Evolutionary conservation across 768 basidiomycete species (phyloP).

Genomic region (Leccinum uliginosum): DNA sequence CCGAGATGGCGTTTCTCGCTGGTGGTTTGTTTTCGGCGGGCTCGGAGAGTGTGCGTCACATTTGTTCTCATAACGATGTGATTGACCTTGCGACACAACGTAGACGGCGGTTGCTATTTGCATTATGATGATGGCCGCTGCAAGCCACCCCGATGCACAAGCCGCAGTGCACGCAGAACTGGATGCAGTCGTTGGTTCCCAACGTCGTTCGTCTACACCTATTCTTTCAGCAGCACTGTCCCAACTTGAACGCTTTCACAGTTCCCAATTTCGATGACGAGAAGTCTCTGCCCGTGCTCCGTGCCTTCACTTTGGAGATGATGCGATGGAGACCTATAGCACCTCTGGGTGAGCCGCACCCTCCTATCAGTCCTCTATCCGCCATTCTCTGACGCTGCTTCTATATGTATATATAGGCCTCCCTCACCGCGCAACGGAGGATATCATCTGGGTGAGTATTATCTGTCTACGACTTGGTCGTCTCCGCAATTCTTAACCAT

Average conservation of each 20-base stretch:
- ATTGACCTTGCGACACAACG: background rate
- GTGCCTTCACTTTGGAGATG: conserved; percentile 33
- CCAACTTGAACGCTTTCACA: conserved; percentile 2
- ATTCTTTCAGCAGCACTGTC: background rate
- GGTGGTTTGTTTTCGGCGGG: conserved; percentile 58
- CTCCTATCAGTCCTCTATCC: background rate
- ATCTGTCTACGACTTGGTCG: background rate
- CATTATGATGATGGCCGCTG: conserved; percentile 44
- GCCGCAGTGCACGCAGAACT: conserved; percentile 47
- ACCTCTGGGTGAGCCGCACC: conserved; percentile 15
- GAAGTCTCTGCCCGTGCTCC: conserved; percentile 25
- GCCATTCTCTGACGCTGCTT: no score
- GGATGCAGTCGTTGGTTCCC: conserved; percentile 42
- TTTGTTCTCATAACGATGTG: background rate
- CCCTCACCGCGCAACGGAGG: conserved; percentile 15
- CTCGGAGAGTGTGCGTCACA: conserved; percentile 40
- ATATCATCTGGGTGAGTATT: conserved; percentile 14
- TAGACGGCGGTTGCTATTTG: conserved; percentile 48
- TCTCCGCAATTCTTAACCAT: background rate
- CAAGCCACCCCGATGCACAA: conserved; percentile 46
- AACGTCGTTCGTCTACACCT: conserved; percentile 2
- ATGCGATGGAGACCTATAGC: conserved; percentile 33
- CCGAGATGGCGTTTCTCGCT: conserved; percentile 55
- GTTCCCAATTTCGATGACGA: conserved; percentile 35
- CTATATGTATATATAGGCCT: background rate